phyloP scores from a whole-genome alignment of 176 grass and related monocot species.

The Pontederia paniculata region DNA sequence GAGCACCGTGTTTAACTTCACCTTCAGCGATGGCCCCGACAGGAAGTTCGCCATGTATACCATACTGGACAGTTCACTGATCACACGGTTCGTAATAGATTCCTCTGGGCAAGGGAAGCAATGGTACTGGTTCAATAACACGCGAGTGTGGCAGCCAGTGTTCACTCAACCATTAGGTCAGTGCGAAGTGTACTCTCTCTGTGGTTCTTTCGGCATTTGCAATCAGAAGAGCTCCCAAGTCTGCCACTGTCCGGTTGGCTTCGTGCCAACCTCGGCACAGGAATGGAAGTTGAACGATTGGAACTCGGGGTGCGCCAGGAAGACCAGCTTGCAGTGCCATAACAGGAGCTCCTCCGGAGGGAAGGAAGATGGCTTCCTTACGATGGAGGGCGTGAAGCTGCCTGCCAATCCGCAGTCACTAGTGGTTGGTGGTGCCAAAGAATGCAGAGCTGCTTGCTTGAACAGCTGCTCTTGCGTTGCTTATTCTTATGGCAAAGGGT shows the following conservation, averaged over 20 bases:
- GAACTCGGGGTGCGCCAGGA: conserved; percentile 28
- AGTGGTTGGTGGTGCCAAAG: conserved; percentile 1
- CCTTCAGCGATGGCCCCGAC: conserved; percentile 22
- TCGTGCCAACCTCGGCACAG: neutral
- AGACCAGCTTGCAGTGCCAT: conserved; percentile 16
- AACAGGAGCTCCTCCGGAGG: neutral
- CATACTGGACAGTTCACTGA: conserved; percentile 14
- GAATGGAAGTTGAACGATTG: conserved; percentile 20
- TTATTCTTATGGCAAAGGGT: conserved; percentile 11
- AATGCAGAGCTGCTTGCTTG: conserved; percentile 32
- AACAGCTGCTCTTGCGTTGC: conserved; percentile 28
- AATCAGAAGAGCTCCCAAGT: neutral
- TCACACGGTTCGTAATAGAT: conserved; percentile 31
- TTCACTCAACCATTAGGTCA: conserved; percentile 29
- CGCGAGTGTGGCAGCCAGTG: conserved; percentile 31
- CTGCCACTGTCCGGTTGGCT: conserved; percentile 14
- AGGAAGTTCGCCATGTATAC: conserved; percentile 18
- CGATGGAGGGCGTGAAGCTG: conserved; percentile 22
- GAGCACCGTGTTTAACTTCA: conserved; percentile 18
- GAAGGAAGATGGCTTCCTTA: conserved; percentile 30
- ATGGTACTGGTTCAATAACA: conserved; percentile 22
- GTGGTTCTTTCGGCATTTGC: conserved; percentile 40
- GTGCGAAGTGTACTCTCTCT: conserved; percentile 41
- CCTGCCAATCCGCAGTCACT: conserved; percentile 14
- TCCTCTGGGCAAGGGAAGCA: conserved; percentile 27